Evolutionary conservation across 108 stramenopile genomes (phyloP).

Genomic region (Discostella pseudostelligera): DNA sequence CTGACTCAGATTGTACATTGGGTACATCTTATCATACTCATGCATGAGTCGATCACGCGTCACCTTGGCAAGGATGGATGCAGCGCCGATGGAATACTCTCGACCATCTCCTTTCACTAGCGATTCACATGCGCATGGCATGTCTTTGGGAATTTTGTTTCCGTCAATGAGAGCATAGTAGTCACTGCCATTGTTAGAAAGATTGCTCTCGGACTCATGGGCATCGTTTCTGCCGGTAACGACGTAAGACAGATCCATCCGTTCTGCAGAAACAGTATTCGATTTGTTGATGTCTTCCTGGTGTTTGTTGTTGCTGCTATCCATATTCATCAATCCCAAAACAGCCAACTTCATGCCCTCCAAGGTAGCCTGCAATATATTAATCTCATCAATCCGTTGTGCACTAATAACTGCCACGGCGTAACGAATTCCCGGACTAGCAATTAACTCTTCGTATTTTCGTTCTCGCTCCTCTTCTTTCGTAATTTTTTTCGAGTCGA

Average conservation of each 20-base stretch:
- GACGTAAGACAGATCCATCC: slow-evolving; percentile 58
- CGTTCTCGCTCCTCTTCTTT: slow-evolving; percentile 72
- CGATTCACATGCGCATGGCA: slow-evolving; percentile 66
- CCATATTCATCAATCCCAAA: slow-evolving; percentile 24
- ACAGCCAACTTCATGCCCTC: slow-evolving; percentile 85
- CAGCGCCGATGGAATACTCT: slow-evolving; percentile 92
- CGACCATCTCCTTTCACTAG: slow-evolving; percentile 90
- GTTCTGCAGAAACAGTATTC: slow-evolving; percentile 38
- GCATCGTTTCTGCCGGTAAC: slow-evolving; percentile 30
- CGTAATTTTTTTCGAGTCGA: slow-evolving; percentile 90
- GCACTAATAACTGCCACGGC: slow-evolving; percentile 83
- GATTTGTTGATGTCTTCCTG: slow-evolving; percentile 9
- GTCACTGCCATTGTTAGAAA: too few relatives aligned
- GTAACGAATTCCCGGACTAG: slow-evolving; percentile 66
- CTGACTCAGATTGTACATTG: slow-evolving; percentile 73
- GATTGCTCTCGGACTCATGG: neutral
- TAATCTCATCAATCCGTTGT: slow-evolving; percentile 92
- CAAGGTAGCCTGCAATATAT: slow-evolving; percentile 96
- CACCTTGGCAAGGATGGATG: slow-evolving; percentile 96
- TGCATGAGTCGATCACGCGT: slow-evolving; percentile 95
- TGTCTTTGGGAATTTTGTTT: slow-evolving; percentile 75
- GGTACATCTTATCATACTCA: slow-evolving; percentile 83
- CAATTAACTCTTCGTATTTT: slow-evolving; percentile 45
- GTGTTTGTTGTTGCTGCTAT: slow-evolving; percentile 1
- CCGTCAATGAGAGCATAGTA: slow-evolving; percentile 85